Base-by-base conservation (phyloP, 345 rosid genomes). In the Noccaea caerulescens region DNA sequence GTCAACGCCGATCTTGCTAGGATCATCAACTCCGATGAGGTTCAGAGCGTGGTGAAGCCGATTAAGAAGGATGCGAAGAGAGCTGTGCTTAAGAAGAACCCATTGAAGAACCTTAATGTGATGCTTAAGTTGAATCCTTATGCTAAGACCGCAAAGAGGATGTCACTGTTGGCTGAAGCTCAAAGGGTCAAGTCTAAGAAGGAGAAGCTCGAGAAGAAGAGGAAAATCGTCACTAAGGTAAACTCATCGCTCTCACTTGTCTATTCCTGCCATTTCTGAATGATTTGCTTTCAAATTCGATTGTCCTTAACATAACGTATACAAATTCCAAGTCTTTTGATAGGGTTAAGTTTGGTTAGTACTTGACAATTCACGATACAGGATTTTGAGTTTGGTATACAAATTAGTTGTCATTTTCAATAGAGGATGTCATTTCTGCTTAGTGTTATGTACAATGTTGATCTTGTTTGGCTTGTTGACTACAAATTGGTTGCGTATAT, bases 81-180 rank as follows among this genome's bases (percentile, higher is more conserved):
- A 55, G 89, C 98, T 14, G 77, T 90, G 2, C 18, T 89, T 76
- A 94, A 94, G 92, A 94, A 94, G 85, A 94, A 94, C 44, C 99
- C 99, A 6, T 61, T 94, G 65, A 94, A 90, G 97, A 91, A 94
- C 37, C 68, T 89, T 45, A 88, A 89, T 71, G 84, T 80, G 2
- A 84, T 94, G 99, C 56, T 94, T 52, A 92, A 81, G 83, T 72
- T 94, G 52, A 94, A 94, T 59, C 99, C 98, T 0, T 94, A 91
- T 72, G 99, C 99, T 0, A 94, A 91, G 86, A 90, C 99, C 8
- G 98, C 99, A 0, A 84, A 79, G 88, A 87, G 99, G 79, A 94
- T 89, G 99, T 68, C 99, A 1, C 81, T 94, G 14, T 76, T 94
- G 78, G 98, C 99, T 2, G 99, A 94, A 83, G 93, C 84, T 4